Evolutionary conservation across 2,329 filamentous ascomycete species (phyloP), one percentile per base, ranked within the genome.

Genomic region (Fusarium sp.): DNA sequence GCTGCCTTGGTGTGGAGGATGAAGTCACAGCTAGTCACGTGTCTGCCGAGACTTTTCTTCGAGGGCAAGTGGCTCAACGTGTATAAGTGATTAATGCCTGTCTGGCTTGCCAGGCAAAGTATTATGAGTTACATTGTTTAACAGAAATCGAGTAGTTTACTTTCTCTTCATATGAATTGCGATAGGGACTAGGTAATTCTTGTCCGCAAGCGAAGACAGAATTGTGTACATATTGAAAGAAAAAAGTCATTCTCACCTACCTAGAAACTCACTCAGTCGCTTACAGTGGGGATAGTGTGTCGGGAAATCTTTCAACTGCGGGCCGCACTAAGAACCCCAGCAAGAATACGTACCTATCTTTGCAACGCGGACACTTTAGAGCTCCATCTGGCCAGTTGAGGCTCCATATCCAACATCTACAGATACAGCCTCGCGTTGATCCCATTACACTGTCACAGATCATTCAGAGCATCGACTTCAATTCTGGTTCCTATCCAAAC

Each of bases 311-410:
- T 63, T 44, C 48, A 69, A 69, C 24, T 63, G 56, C 56, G 66
- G 66, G 56, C 38, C 66, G 38, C 66, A 65, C 66, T 64, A 69
- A 45, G 35, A 61, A 69, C 51, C 64, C 66, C 41, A 41, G 64
- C 38, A 31, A 13, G 13, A 67, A 74, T 78, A 78, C 76, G 76
- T 78, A 75, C 72, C 71, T 63, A 44, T 48, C 38, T 41, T 31
- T 60, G 26, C 38, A 45, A 62, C 59, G 39, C 58, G 59, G 51
- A 56, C 31, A 42, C 59, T 36, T n/a, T 70, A 56, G 58, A 79
- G 75, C 75, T 79, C 77, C 77, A 79, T 77, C 77, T 79, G 77
- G 75, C 77, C 77, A 72, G 77, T 77, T 78, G 69, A 60, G 68
- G 67, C 72, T 69, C 63, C 56, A 68, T 64, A 67, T 70, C 58